phyloP scores from a whole-genome alignment of 257 asterid species.

The Solanum gracilifrons region DNA sequence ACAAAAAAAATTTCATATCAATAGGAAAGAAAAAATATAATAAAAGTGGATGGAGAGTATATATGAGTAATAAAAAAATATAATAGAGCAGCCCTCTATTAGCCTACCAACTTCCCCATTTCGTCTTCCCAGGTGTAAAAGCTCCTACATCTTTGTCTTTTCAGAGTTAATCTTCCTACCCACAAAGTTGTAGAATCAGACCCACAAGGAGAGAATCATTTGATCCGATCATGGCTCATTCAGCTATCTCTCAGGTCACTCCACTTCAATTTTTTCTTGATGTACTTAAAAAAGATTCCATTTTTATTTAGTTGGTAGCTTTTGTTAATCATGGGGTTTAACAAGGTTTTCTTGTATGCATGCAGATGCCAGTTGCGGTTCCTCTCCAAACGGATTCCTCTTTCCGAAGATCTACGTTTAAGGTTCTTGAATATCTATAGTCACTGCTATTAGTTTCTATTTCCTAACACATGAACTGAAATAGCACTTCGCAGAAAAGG shows the following conservation, averaged over 20 bases:
- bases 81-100: too few species aligned
- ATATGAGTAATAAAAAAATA: too few species aligned
- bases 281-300: not conserved
- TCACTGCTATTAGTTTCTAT: not conserved
- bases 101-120: too few species aligned
- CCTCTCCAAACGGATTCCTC: slow-evolving; percentile 30
- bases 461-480: not conserved
- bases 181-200: not conserved
- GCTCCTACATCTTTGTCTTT: too few species aligned
- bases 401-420: slow-evolving; percentile 27
- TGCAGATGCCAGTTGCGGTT: slow-evolving; percentile 45
- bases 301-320: not conserved
- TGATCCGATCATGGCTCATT: slow-evolving; percentile 53
- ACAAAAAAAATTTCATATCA: too few species aligned
- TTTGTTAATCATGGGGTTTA: not conserved
- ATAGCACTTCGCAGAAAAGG: not conserved
- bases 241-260: slow-evolving; percentile 34
- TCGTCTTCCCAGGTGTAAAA: too few species aligned
- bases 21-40: too few species aligned
- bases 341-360: not conserved
- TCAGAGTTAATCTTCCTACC: not conserved
- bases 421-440: slow-evolving; percentile 23
- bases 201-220: not conserved
- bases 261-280: not conserved
- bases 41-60: too few species aligned